phyloP scores from a whole-genome alignment of 257 asterid species.

The Phtheirospermum japonicum region DNA sequence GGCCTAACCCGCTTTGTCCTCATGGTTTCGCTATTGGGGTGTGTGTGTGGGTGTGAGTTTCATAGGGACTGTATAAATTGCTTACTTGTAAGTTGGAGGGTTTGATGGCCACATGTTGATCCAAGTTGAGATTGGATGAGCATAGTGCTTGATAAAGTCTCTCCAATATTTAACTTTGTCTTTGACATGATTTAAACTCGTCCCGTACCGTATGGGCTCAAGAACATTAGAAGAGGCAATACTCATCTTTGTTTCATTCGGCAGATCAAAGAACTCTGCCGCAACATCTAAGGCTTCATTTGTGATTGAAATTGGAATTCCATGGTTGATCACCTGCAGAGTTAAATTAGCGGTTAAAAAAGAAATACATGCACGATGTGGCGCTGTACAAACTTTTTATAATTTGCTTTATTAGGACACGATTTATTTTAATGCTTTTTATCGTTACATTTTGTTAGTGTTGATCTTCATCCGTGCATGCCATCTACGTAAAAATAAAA shows the following conservation, averaged over 20 bases:
- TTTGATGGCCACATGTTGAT: slow-evolving; percentile 64
- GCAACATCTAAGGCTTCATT: slow-evolving; percentile 49
- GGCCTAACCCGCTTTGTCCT: no score
- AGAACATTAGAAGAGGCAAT: slow-evolving; percentile 45
- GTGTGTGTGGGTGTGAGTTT: not conserved
- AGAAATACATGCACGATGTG: no score
- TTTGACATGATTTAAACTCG: slow-evolving; percentile 49
- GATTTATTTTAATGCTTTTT: no score
- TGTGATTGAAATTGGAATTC: slow-evolving; percentile 39
- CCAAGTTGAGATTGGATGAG: slow-evolving; percentile 65
- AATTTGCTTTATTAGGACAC: no score
- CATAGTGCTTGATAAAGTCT: slow-evolving; percentile 69
- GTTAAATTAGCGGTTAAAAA: not conserved
- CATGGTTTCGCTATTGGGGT: no score
- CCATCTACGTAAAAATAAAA: no score
- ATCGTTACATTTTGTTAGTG: no score
- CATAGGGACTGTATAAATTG: not conserved
- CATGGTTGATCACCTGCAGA: slow-evolving; percentile 66
- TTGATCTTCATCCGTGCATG: no score
- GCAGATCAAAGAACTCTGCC: slow-evolving; percentile 50
- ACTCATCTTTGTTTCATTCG: slow-evolving; percentile 46
- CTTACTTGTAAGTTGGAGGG: slow-evolving; percentile 60
- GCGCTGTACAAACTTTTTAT: no score
- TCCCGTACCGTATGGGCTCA: slow-evolving; percentile 60
- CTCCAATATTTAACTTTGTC: slow-evolving; percentile 64